A percentile compares a stretch with the other conserved stretches of the same genome.
Evolutionary conservation across 2,329 filamentous ascomycete genomes (phyloP).

Genomic region (Penicillium decumbens): DNA sequence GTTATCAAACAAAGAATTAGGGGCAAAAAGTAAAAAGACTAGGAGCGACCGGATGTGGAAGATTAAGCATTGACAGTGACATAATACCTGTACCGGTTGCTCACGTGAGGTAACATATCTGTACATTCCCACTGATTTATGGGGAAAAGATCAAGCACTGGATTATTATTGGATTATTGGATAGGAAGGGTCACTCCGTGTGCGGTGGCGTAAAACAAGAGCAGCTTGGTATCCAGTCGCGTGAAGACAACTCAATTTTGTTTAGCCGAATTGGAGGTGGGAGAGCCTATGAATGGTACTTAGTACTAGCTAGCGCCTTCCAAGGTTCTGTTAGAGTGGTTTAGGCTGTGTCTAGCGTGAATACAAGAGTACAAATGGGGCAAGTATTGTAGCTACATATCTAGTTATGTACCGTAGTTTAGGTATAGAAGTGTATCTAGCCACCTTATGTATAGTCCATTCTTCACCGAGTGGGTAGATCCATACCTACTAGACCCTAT

Average conservation of each 20-base stretch:
- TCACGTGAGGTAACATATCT: constrained; percentile 1
- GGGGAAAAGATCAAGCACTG: neutral
- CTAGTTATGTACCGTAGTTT: too few relatives aligned
- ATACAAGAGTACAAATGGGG: neutral
- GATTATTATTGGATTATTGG: neutral
- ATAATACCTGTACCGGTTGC: constrained; percentile 13
- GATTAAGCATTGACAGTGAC: constrained; percentile 20
- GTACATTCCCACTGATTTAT: neutral
- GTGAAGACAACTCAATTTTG: neutral
- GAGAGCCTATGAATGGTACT: neutral
- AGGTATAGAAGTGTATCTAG: neutral
- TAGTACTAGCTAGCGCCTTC: neutral
- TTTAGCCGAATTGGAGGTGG: neutral
- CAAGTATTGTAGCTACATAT: neutral
- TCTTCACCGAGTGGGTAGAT: neutral
- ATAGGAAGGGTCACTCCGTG: neutral
- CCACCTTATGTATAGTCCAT: neutral
- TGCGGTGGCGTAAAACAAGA: neutral
- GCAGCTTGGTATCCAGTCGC: neutral
- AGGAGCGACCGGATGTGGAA: constrained; percentile 17
- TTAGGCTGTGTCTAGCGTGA: neutral
- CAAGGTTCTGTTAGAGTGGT: neutral
- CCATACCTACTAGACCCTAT: neutral
- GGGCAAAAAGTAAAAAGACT: constrained; percentile 4
- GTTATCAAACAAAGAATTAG: constrained; percentile 1